phyloP scores from a whole-genome alignment of 2,329 filamentous ascomycete species.

The Aspergillus ochraceus region DNA sequence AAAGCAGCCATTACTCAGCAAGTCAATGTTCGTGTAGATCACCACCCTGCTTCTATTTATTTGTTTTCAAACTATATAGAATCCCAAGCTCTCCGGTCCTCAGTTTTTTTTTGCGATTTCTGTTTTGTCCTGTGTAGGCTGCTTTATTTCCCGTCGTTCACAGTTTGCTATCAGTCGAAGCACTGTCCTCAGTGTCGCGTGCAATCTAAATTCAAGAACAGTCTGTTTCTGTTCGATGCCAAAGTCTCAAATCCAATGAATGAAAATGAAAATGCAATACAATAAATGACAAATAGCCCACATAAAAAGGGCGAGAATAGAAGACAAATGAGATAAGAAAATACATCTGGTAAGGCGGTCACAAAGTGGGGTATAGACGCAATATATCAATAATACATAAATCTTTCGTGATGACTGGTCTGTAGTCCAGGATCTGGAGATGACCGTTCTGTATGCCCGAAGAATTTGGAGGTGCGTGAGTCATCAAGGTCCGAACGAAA shows the following conservation, averaged over 20 bases:
- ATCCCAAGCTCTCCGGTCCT: not conserved
- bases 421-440: not conserved
- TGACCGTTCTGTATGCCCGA: not conserved
- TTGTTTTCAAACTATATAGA: not conserved
- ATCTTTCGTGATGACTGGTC: not conserved
- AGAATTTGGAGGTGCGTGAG: not conserved
- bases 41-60: not conserved
- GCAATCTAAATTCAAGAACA: not conserved
- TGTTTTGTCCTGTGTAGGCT: not conserved
- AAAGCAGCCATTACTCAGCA: not conserved
- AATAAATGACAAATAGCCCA: not conserved
- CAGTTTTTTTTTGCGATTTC: not conserved
- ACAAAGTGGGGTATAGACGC: conserved; percentile 10
- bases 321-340: not conserved
- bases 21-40: not conserved
- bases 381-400: conserved; percentile 10
- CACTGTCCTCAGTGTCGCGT: not conserved
- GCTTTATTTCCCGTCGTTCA: not conserved
- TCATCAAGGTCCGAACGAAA: not conserved
- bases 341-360: not conserved
- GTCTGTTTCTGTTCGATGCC: conserved; percentile 9
- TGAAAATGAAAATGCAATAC: not conserved
- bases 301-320: not conserved
- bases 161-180: not conserved
- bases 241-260: not conserved